These are phyloP conservation scores for Wolfiporia cocos DNA, from an alignment of 1,284 basidiomycete genomes.

Conservation along the genomic window DNA sequence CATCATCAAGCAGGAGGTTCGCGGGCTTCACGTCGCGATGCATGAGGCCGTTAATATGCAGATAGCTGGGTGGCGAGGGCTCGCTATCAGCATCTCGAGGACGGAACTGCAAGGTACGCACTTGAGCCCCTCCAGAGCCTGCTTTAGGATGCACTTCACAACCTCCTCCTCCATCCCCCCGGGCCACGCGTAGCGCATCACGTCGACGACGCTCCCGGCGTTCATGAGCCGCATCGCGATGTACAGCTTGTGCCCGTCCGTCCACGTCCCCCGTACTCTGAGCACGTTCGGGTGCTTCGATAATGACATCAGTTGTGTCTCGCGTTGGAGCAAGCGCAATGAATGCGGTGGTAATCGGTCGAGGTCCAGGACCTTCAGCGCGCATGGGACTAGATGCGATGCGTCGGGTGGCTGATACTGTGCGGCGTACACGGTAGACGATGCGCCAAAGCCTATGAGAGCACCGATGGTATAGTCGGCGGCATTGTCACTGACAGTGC, in stretches of 20 bases:
- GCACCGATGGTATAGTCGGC: constrained; percentile 68
- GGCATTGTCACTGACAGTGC: constrained; percentile 57
- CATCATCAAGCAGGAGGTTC: constrained; percentile 82
- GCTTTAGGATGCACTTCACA: constrained; percentile 75
- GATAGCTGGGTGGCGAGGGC: constrained; percentile 43
- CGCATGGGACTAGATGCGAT: constrained; percentile 51
- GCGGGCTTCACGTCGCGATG: constrained; percentile 89
- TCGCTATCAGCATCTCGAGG: neutral
- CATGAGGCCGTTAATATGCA: constrained; percentile 86
- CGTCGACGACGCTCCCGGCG: constrained; percentile 79
- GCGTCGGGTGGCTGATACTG: constrained; percentile 37
- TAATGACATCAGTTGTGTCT: constrained; percentile 89
- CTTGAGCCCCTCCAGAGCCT: constrained; percentile 81
- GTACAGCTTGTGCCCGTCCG: constrained; percentile 75
- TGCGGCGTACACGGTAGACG: constrained; percentile 81
- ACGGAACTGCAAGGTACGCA: constrained; percentile 30
- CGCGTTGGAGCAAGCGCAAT: constrained; percentile 67
- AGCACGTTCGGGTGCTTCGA: constrained; percentile 92
- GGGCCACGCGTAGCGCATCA: constrained; percentile 80
- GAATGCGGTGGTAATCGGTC: constrained; percentile 68
- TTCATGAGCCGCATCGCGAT: constrained; percentile 90
- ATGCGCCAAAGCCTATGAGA: constrained; percentile 82
- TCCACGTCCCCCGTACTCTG: constrained; percentile 86
- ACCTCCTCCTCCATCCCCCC: constrained; percentile 87
- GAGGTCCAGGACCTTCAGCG: constrained; percentile 85